These are phyloP conservation scores for Cucumis variabilis DNA, from an alignment of 331 rosid genomes.

Conservation along the genomic window DNA sequence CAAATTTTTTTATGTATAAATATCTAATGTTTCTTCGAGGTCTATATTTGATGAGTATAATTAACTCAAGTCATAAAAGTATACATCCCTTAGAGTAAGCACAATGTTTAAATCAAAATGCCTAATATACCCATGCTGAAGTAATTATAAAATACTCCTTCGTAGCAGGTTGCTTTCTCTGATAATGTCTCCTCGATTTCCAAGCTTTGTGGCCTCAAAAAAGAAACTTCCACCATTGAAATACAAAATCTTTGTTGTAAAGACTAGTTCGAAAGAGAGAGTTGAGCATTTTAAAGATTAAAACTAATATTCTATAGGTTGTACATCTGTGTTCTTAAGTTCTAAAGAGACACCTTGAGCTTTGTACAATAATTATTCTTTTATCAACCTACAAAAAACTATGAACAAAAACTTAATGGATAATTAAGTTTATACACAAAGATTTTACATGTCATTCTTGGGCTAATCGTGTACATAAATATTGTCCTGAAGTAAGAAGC, in stretches of 20 bases:
- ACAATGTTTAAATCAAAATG: background rate
- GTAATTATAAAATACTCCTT: conserved; percentile 97
- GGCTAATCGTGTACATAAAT: no score
- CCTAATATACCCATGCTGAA: conserved; percentile 84
- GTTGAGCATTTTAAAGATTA: background rate
- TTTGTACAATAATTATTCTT: no score
- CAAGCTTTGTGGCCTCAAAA: conserved; percentile 62
- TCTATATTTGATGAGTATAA: background rate
- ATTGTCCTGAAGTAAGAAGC: no score
- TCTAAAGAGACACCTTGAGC: no score
- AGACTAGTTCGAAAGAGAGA: background rate
- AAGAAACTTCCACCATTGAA: conserved; percentile 31
- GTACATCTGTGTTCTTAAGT: no score
- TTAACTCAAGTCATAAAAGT: background rate
- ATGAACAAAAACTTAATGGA: no score
- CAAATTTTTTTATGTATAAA: background rate
- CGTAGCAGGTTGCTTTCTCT: conserved; percentile 63
- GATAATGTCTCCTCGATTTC: conserved; percentile 72
- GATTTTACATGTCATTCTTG: no score
- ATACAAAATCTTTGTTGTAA: conserved; percentile 5
- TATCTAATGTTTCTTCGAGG: background rate
- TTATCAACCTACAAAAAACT: no score
- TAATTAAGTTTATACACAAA: no score
- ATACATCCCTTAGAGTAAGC: background rate
- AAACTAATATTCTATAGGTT: background rate